phyloP scores from a whole-genome alignment of 352 stramenopile species.

The Phytopythium chamaehyphon region DNA sequence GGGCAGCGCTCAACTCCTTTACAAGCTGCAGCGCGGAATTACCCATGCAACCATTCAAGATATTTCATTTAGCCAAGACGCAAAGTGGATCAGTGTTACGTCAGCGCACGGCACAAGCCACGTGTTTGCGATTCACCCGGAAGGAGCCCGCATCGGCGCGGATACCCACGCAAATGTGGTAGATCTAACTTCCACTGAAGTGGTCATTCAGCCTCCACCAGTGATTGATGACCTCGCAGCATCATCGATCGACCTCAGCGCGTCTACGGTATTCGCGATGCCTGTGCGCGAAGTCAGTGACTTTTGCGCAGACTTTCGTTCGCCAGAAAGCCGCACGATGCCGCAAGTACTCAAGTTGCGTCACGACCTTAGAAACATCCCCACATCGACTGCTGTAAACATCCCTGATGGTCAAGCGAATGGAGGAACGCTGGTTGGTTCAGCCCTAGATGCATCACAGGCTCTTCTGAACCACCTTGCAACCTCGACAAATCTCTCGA shows the following conservation, averaged over 20 bases:
- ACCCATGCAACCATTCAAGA: conserved; percentile 83
- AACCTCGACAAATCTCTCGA: conserved; percentile 44
- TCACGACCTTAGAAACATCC: conserved; percentile 38
- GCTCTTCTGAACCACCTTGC: conserved; percentile 64
- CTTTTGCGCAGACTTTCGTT: conserved; percentile 66
- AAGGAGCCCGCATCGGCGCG: conserved; percentile 60
- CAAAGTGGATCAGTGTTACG: conserved; percentile 86
- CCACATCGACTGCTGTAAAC: neutral
- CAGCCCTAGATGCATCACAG: conserved; percentile 62
- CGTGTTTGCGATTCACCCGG: conserved; percentile 74
- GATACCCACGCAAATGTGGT: conserved; percentile 62
- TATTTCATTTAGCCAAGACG: conserved; percentile 76
- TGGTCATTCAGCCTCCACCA: neutral
- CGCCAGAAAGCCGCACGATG: conserved; percentile 59
- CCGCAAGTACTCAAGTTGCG: conserved; percentile 72
- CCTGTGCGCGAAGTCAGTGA: conserved; percentile 52
- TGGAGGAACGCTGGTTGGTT: conserved; percentile 46
- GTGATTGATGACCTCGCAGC: conserved; percentile 1
- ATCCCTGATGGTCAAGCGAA: conserved; percentile 9
- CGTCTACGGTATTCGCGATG: conserved; percentile 7
- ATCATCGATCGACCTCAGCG: conserved; percentile 6
- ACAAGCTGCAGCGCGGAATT: conserved; percentile 86
- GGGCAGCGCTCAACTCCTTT: conserved; percentile 50
- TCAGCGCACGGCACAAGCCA: conserved; percentile 84
- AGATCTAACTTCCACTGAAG: conserved; percentile 5